Evolutionary conservation across 768 basidiomycete genomes (phyloP), one percentile per base, ranked within the genome.

Genomic region (Boletellus ananiceps): DNA sequence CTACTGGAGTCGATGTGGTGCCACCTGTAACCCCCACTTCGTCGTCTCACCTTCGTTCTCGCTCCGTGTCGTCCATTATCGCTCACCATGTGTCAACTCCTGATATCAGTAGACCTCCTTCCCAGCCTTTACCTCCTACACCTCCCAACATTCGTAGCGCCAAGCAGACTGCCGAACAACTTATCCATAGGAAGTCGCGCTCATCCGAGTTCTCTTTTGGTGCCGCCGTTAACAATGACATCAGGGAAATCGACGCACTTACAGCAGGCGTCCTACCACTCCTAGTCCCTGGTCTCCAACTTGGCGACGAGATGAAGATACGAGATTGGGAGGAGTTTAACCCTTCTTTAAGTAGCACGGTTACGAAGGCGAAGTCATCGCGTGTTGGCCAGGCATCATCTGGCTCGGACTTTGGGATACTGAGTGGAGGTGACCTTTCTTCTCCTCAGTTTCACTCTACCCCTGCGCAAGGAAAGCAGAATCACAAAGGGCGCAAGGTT

Each of bases 121-220:
- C 81, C 1, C 77, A 80, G 56, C 85, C 86, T 9, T 75, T 87
- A 31, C 85, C 86, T 11, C 85, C 86, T 2, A 88, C 84, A n/a
- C 85, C 85, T 27, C 83, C 83, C 1, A 83, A 74, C 49, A 77
- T 85, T 41, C 73, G 77, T 56, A 75, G 74, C 25, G 81, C 76
- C 35, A 66, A 74, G 59, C 50, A 54, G 21, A 75, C 74, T 27
- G 81, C 76, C 35, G 66, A 74, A 59, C 50, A 54, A 16, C 71
- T 80, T 23, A 66, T 71, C 3, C 83, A 85, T 66, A 76, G 78
- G 66, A 82, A 81, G 56, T 83, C 81, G 0, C 78, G 77, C 53
- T 83, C 82, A 0, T 82, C 81, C 36, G 81, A 79, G 19, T 82
- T 80, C 58, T 82, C 80, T 4, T 82, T 86, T 51, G 75, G 77